phyloP scores from a whole-genome alignment of 139 green algal species.

The Chlorella sp. region DNA sequence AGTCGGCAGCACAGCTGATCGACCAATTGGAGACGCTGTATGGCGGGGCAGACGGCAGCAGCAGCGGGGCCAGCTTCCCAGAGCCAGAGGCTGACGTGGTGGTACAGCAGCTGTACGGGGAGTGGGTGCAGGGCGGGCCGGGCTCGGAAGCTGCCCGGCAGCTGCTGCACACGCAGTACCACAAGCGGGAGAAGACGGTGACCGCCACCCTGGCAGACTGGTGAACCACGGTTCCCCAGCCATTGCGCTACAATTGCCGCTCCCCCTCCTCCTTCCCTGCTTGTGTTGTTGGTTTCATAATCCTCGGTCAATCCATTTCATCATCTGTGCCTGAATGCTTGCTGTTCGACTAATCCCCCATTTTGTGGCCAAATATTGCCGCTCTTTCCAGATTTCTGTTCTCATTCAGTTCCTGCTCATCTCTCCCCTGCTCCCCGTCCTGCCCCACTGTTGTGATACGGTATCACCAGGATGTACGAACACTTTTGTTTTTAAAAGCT shows the following conservation, averaged over 20 bases:
- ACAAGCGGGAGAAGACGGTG: slow-evolving; percentile 70
- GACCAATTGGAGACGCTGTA: slow-evolving; percentile 69
- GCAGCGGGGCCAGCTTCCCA: not conserved
- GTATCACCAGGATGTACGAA: too few species aligned
- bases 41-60: slow-evolving; percentile 5
- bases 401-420: not conserved
- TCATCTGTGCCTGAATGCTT: not conserved
- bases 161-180: slow-evolving; percentile 83
- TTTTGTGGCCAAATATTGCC: not conserved
- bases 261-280: not conserved
- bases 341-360: not conserved
- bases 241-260: too few species aligned
- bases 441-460: too few species aligned
- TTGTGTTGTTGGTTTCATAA: not conserved
- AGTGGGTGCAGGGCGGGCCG: slow-evolving; percentile 41
- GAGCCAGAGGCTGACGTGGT: slow-evolving; percentile 20
- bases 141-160: slow-evolving; percentile 43
- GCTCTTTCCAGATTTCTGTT: not conserved
- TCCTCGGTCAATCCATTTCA: not conserved
- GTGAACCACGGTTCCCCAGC: slow-evolving; percentile 22
- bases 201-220: slow-evolving; percentile 58
- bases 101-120: slow-evolving; percentile 65
- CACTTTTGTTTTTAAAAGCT: too few species aligned
- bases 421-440: too few species aligned
- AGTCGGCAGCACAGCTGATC: slow-evolving; percentile 66